phyloP scores from a whole-genome alignment of 2,329 filamentous ascomycete genomes.

The Scytalidium sp. region DNA sequence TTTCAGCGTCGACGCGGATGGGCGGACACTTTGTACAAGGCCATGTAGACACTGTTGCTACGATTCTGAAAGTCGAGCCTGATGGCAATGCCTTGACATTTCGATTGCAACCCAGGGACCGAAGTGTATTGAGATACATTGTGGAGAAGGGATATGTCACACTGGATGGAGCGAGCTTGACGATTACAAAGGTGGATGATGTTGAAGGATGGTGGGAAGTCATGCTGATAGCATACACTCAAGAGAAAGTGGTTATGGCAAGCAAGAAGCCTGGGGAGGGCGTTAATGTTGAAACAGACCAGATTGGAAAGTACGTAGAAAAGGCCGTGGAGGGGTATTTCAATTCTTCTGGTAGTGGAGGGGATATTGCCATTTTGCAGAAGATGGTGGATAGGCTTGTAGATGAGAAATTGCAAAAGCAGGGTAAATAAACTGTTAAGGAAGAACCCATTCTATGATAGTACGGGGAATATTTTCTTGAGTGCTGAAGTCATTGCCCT shows the following conservation, averaged over 20 bases:
- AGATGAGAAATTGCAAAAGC: slow-evolving; percentile 55
- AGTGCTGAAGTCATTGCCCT: too few species aligned
- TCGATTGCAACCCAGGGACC: slow-evolving; percentile 70
- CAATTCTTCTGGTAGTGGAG: slow-evolving; percentile 48
- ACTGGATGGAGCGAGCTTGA: slow-evolving; percentile 91
- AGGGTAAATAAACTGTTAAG: neutral
- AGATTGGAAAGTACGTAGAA: slow-evolving; percentile 76
- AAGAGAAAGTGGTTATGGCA: slow-evolving; percentile 73
- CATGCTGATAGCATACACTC: slow-evolving; percentile 96
- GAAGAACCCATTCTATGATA: too few species aligned
- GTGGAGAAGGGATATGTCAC: slow-evolving; percentile 97
- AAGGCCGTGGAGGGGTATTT: slow-evolving; percentile 87
- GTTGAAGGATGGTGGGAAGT: slow-evolving; percentile 83
- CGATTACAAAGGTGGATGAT: slow-evolving; percentile 83
- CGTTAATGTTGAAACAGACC: slow-evolving; percentile 34
- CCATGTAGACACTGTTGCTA: slow-evolving; percentile 88
- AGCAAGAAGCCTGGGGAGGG: slow-evolving; percentile 31
- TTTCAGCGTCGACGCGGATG: slow-evolving; percentile 90
- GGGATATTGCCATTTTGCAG: slow-evolving; percentile 57
- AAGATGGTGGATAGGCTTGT: slow-evolving; percentile 74
- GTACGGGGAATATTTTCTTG: too few species aligned
- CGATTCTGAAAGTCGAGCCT: slow-evolving; percentile 66
- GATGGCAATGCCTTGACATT: slow-evolving; percentile 92
- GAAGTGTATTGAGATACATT: slow-evolving; percentile 74
- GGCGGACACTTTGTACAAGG: slow-evolving; percentile 98